Conservation (phyloP, 768 basidiomycete species). For the Lactarius hatsudake region DNA sequence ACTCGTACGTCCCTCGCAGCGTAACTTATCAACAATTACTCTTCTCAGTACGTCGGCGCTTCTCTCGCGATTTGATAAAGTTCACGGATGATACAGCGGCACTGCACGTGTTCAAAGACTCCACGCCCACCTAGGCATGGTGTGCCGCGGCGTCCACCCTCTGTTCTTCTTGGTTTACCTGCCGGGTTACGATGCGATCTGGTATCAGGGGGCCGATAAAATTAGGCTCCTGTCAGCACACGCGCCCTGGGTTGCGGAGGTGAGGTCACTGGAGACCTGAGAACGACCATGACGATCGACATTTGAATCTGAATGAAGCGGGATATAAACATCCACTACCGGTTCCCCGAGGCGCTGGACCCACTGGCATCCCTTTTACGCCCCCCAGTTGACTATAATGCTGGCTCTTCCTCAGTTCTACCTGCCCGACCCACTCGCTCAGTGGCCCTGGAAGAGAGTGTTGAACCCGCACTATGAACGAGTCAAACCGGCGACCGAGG, state of each 20-base stretch:
- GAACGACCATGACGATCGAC: background rate
- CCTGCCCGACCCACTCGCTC: slow-evolving; percentile 40
- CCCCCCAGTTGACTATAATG: background rate
- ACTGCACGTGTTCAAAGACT: background rate
- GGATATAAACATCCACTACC: background rate
- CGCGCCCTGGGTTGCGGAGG: background rate
- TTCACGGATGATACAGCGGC: background rate
- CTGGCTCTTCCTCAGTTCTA: slow-evolving; percentile 21
- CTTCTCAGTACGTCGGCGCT: background rate
- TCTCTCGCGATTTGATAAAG: background rate
- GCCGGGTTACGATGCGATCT: background rate
- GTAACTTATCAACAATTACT: too few relatives aligned
- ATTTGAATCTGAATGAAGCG: background rate
- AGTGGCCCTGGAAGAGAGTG: slow-evolving; percentile 45
- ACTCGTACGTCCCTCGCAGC: background rate
- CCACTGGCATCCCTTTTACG: background rate
- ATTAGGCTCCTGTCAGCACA: background rate
- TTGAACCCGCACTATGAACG: slow-evolving; percentile 41
- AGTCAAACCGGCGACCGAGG: slow-evolving; percentile 37
- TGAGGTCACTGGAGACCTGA: background rate
- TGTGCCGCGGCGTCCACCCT: background rate
- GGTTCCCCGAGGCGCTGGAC: background rate
- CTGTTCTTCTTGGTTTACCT: background rate
- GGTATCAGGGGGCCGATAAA: background rate
- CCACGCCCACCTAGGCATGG: background rate